These are phyloP conservation scores for Bidens hawaiensis DNA, from an alignment of 140 eudicot genomes.

Conservation along the genomic window DNA sequence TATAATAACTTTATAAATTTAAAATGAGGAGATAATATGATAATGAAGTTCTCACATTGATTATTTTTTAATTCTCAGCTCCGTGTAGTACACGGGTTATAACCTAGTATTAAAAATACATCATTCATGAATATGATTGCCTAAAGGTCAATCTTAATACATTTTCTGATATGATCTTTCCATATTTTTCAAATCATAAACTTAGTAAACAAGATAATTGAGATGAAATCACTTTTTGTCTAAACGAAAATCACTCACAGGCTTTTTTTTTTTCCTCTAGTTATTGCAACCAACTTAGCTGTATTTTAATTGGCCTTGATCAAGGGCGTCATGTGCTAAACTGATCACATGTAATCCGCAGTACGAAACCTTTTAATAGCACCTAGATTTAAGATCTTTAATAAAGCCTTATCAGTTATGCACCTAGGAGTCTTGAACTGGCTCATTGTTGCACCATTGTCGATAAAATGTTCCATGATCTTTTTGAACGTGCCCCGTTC, in stretches of 20 bases:
- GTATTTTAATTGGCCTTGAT: background rate
- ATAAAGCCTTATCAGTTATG: constrained; percentile 40
- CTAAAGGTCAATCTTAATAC: background rate
- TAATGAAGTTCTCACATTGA: too few relatives aligned
- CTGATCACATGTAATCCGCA: constrained; percentile 50
- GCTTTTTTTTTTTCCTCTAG: background rate
- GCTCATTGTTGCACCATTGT: constrained; percentile 75
- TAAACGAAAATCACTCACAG: background rate
- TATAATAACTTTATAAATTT: too few relatives aligned
- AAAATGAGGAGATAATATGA: too few relatives aligned
- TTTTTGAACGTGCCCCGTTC: constrained; percentile 67
- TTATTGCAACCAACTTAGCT: background rate
- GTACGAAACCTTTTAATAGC: constrained; percentile 51
- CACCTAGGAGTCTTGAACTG: constrained; percentile 94
- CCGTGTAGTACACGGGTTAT: too few relatives aligned
- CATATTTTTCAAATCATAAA: background rate
- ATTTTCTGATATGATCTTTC: background rate
- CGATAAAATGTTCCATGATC: constrained; percentile 68
- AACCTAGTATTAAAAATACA: background rate
- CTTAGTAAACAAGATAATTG: background rate
- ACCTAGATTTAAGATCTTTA: constrained; percentile 41
- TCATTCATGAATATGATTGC: background rate
- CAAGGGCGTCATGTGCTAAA: background rate
- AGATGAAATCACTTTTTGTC: background rate
- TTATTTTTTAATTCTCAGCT: too few relatives aligned